A percentile compares a stretch with the other conserved stretches of the same genome.
These are phyloP conservation scores for Suhomyces taliae DNA, from an alignment of 1,139 yeast genomes.

Conservation along the genomic window DNA sequence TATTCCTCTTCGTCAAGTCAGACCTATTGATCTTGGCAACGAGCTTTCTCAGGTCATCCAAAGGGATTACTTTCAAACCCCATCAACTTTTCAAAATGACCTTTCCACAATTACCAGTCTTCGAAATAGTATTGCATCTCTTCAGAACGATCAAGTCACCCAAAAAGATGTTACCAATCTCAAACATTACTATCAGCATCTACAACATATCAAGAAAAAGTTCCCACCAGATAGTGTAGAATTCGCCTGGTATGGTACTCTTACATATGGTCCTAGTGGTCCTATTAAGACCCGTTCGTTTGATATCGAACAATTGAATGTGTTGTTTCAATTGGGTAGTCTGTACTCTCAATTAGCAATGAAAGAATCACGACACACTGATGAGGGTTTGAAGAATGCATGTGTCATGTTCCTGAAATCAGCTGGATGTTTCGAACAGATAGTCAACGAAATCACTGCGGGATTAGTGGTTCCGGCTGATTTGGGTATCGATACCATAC, in stretches of 20 bases:
- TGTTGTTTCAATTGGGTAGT: constrained; percentile 70
- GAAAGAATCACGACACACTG: constrained; percentile 41
- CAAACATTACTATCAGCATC: constrained; percentile 32
- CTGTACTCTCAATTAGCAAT: constrained; percentile 58
- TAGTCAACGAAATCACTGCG: constrained; percentile 20
- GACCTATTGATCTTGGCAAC: constrained; percentile 43
- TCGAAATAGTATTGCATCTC: constrained; percentile 23
- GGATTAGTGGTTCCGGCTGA: constrained; percentile 19
- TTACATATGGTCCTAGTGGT: constrained; percentile 54
- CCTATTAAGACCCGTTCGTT: constrained; percentile 48
- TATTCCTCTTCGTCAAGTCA: constrained; percentile 57
- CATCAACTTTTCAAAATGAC: constrained; percentile 57
- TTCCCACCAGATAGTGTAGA: constrained; percentile 47
- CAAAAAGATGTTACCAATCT: constrained; percentile 19
- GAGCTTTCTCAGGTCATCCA: constrained; percentile 54
- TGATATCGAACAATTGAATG: constrained; percentile 58
- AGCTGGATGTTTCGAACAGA: constrained; percentile 62
- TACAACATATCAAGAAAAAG: constrained; percentile 32
- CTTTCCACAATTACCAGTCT: constrained; percentile 37
- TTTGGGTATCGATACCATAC: constrained; percentile 28
- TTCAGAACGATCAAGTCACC: constrained; percentile 23
- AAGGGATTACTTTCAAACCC: constrained; percentile 64
- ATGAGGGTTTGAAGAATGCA: constrained; percentile 60
- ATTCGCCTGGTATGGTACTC: constrained; percentile 72
- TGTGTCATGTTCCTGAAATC: constrained; percentile 67